Evolutionary conservation across 768 basidiomycete genomes (phyloP).

Genomic region (Kwoniella dejecticola): DNA sequence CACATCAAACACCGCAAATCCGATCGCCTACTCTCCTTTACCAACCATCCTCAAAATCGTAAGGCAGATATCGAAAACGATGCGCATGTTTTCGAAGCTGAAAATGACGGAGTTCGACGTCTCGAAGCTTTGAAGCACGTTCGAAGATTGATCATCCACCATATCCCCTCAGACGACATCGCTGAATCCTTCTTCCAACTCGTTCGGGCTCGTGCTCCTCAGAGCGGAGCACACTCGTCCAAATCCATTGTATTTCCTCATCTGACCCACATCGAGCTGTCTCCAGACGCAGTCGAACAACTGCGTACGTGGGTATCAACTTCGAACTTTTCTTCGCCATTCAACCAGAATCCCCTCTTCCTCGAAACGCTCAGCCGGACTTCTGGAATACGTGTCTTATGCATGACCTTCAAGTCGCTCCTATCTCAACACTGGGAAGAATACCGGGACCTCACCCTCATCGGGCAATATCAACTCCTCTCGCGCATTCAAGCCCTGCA

Average conservation of each 20-base stretch:
- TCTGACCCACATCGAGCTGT: constrained; percentile 13
- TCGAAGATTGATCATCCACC: constrained; percentile 20
- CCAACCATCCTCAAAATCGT: background rate
- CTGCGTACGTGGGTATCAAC: constrained; percentile 25
- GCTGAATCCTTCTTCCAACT: background rate
- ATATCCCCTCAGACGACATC: constrained; percentile 11
- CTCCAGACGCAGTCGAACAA: constrained; percentile 23
- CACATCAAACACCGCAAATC: constrained; percentile 5
- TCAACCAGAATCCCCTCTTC: constrained; percentile 12
- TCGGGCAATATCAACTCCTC: constrained; percentile 31
- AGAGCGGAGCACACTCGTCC: background rate
- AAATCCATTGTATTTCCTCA: constrained; percentile 8
- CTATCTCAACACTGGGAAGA: constrained; percentile 28
- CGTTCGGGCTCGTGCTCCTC: background rate
- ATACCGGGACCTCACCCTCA: constrained; percentile 19
- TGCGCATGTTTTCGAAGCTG: background rate
- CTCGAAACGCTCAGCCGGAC: constrained; percentile 16
- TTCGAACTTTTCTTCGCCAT: background rate
- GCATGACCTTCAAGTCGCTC: constrained; percentile 25
- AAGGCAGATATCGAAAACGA: background rate
- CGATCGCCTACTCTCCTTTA: constrained; percentile 9
- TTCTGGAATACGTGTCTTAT: constrained; percentile 19
- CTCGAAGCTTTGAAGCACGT: constrained; percentile 13
- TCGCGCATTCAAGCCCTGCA: constrained; percentile 15
- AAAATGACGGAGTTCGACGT: constrained; percentile 7